These are phyloP conservation scores for Saitozyma sp. DNA, from an alignment of 768 basidiomycete species.

Conservation along the genomic window DNA sequence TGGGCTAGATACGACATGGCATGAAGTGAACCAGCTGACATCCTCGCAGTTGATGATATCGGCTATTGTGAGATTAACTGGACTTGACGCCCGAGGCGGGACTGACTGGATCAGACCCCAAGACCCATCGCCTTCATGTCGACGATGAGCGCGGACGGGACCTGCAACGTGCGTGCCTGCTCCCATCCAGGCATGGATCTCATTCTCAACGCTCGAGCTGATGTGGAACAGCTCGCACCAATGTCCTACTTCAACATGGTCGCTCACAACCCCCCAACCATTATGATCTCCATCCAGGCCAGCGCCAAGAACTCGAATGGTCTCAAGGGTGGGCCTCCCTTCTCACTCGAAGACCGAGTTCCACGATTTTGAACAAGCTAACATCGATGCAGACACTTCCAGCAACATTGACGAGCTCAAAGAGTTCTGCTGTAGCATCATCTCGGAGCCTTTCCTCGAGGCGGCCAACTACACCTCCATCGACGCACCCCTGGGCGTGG, in stretches of 20 bases:
- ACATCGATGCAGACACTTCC: conserved; percentile 58
- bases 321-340: conserved; percentile 29
- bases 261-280: conserved; percentile 63
- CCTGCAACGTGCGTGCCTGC: conserved; percentile 26
- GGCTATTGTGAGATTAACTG: conserved; percentile 20
- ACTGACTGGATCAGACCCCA: conserved; percentile 20
- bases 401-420: conserved; percentile 66
- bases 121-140: conserved; percentile 36
- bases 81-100: not conserved
- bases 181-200: not conserved
- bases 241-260: conserved; percentile 67
- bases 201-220: conserved; percentile 1
- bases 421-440: conserved; percentile 68
- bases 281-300: conserved; percentile 63
- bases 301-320: conserved; percentile 19
- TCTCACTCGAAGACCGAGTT: not conserved
- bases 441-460: conserved; percentile 63
- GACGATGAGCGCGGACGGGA: conserved; percentile 19
- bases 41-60: conserved; percentile 31
- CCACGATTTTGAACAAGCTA: not conserved
- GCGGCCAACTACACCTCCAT: conserved; percentile 53
- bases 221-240: conserved; percentile 32
- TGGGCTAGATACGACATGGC: not conserved
- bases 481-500: conserved; percentile 48
- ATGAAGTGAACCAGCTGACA: not conserved